Conservation (phyloP, 495 filamentous ascomycete genomes). For the Trichocladium uniseriatum region DNA sequence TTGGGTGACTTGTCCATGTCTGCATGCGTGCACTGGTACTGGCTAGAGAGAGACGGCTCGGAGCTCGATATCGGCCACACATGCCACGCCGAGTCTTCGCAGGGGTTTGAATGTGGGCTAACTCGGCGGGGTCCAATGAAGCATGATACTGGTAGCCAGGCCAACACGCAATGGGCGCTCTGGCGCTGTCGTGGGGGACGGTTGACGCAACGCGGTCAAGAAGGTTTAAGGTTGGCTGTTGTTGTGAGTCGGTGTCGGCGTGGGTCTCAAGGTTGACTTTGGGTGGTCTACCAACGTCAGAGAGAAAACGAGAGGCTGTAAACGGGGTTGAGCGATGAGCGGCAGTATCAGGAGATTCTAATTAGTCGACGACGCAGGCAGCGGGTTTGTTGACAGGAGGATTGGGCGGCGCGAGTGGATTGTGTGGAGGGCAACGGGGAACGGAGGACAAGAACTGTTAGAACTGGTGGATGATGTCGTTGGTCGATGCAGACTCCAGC, state of each 20-base stretch:
- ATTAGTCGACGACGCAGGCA: slow-evolving; percentile 7
- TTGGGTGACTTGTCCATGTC: slow-evolving; percentile 30
- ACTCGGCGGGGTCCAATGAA: slow-evolving; percentile 15
- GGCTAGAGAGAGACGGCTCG: slow-evolving; percentile 11
- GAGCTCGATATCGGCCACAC: slow-evolving; percentile 15
- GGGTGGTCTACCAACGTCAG: too few relatives aligned
- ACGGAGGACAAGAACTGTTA: too few relatives aligned
- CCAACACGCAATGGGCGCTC: slow-evolving; percentile 12
- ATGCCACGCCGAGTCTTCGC: slow-evolving; percentile 25
- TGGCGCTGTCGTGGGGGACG: slow-evolving; percentile 7
- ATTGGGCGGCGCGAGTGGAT: slow-evolving; percentile 3
- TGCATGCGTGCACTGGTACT: slow-evolving; percentile 14
- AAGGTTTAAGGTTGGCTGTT: not conserved
- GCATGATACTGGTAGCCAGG: slow-evolving; percentile 16
- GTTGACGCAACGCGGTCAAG: not conserved
- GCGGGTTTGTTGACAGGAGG: slow-evolving; percentile 9
- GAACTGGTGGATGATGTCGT: slow-evolving; percentile 23
- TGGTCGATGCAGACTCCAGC: too few relatives aligned
- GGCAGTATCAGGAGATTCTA: not conserved
- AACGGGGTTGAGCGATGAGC: too few relatives aligned
- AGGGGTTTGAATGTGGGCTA: slow-evolving; percentile 9
- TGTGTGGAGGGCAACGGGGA: slow-evolving; percentile 5
- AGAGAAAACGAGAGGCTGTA: not conserved
- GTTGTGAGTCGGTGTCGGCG: not conserved
- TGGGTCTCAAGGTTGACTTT: not conserved